Base-by-base conservation (phyloP, 2,329 filamentous ascomycete species). In the Achaetomium macrosporum region DNA sequence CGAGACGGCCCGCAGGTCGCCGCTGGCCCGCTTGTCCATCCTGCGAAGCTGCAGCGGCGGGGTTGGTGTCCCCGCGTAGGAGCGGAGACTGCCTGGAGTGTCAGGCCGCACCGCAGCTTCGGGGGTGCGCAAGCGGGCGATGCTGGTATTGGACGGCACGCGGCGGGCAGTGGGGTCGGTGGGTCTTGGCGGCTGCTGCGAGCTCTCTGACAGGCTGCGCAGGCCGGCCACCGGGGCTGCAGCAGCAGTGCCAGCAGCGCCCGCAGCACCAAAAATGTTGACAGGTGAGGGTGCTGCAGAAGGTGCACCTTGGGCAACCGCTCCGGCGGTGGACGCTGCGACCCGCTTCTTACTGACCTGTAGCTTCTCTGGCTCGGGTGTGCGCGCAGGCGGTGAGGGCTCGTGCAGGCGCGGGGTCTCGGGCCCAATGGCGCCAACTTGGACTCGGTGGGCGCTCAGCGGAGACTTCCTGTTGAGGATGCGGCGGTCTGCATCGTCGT, bases 1-100 rank as follows among this genome's bases (percentile, higher is more conserved):
- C 61, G 80, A 81, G 71, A 82, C 81, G 63, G 81, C 81, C 72
- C 86, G 75, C 63, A 95, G 76, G 76, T 95, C 88, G 70, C 87
- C 85, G 77, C 87, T 91, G 69, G 84, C 72, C 66, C 78, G 78
- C 66, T 72, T 77, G 67, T 85, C 83, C 58, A 81, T 78, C 58
- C 88, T 82, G 64, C 90, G 81, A 56, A 93, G 78, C 30, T 43
- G 49, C 40, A 56, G 57, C 15, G 54, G 19, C 44, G 86, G 83
- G 58, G 85, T 86, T 55, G 57, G 42, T 2, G 84, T 86, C 58
- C 71, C 70, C 66, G 71, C 75, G 59, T 73, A 63, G 31, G 59
- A 56, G 65, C 57, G 76, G 68, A 67, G 61, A 69, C 68, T 76
- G 73, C 77, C 74, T 73, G 78, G 76, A 51, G 84, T 88, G 59